Conservation (phyloP, 2,329 filamentous ascomycete species). For the Neopestalotiopsis sp. region DNA sequence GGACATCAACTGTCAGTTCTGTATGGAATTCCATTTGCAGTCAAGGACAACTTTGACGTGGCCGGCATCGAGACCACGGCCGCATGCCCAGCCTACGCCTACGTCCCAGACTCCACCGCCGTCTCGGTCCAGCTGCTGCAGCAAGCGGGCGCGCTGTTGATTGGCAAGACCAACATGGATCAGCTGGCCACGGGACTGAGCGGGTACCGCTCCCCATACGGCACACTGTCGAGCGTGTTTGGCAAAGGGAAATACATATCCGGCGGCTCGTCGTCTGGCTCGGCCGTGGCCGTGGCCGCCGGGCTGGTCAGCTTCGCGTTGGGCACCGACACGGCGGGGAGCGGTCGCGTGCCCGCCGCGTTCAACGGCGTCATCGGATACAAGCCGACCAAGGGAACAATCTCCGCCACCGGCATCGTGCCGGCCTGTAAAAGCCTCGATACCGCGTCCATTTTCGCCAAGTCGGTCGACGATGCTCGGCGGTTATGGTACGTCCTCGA, state of each 20-base stretch:
- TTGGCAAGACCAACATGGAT: conserved; percentile 65
- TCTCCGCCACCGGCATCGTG: conserved; percentile 51
- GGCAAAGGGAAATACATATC: conserved; percentile 29
- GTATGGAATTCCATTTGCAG: conserved; percentile 60
- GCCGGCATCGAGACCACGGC: conserved; percentile 54
- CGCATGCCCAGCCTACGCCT: conserved; percentile 54
- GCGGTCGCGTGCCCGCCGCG: conserved; percentile 55
- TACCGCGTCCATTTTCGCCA: conserved; percentile 54
- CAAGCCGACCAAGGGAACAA: conserved; percentile 55
- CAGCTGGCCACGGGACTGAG: conserved; percentile 66
- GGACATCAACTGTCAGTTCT: conserved; percentile 30
- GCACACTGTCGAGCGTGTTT: conserved; percentile 45
- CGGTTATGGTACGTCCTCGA: conserved; percentile 52
- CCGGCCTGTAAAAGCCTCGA: conserved; percentile 60
- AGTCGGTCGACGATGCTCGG: conserved; percentile 51
- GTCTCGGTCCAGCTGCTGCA: conserved; percentile 52
- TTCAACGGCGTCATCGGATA: conserved; percentile 60
- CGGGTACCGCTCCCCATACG: conserved; percentile 63
- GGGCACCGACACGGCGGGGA: conserved; percentile 61
- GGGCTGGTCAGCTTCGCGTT: conserved; percentile 60
- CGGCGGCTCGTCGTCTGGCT: conserved; percentile 26
- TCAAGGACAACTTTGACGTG: conserved; percentile 63
- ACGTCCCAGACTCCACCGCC: conserved; percentile 51
- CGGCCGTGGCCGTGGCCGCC: conserved; percentile 57
- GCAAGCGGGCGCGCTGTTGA: conserved; percentile 56